Evolutionary conservation across 306 rosid genomes (phyloP).

Genomic region (Vigna unguiculata): DNA sequence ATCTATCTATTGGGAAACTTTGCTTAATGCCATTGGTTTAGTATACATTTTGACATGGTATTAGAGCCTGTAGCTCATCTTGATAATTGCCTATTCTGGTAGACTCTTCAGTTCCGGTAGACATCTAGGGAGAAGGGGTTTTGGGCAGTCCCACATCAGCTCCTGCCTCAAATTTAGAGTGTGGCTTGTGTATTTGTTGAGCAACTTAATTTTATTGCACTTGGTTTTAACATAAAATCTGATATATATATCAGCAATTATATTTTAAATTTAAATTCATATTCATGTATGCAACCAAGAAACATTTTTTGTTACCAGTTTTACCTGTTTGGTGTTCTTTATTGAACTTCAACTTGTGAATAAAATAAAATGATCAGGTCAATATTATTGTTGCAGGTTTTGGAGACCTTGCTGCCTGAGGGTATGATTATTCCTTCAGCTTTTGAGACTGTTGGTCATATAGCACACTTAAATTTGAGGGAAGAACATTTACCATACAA

Average conservation of each 20-base stretch:
- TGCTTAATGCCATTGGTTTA: no score
- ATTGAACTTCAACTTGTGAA: conserved; percentile 26
- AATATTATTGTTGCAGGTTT: conserved; percentile 62
- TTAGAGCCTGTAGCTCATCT: no score
- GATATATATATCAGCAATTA: not conserved
- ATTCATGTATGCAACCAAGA: conserved; percentile 28
- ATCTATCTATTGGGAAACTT: no score
- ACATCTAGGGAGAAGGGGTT: no score
- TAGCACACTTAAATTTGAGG: conserved; percentile 88
- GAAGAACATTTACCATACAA: conserved; percentile 87
- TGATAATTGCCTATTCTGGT: no score
- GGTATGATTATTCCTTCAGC: conserved; percentile 77
- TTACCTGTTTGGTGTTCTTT: not conserved
- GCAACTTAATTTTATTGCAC: no score
- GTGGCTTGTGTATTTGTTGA: no score
- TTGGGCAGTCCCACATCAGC: no score
- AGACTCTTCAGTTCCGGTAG: no score
- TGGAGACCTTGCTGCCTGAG: conserved; percentile 82
- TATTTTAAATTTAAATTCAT: conserved; percentile 26
- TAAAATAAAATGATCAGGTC: conserved; percentile 9
- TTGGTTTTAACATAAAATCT: no score
- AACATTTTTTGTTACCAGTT: not conserved
- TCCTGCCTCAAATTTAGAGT: no score
- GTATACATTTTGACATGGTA: no score
- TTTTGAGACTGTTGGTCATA: conserved; percentile 92